Percentiles rank a stretch among this genome's conserved stretches.
These are phyloP conservation scores for Elasticomyces elasticus DNA, from an alignment of 495 filamentous ascomycete genomes.

Conservation along the genomic window DNA sequence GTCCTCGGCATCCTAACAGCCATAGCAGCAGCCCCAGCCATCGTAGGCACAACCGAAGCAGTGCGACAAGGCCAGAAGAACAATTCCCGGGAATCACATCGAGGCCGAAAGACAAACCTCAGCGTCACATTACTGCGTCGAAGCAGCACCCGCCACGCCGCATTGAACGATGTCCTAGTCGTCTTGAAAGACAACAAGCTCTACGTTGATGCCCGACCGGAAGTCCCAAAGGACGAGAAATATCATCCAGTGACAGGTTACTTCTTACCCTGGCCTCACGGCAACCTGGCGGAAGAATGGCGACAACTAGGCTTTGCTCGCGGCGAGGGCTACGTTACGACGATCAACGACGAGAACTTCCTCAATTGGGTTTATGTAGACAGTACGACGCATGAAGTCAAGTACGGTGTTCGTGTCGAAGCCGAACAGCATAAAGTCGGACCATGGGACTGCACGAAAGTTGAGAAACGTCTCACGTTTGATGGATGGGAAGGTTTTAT, in stretches of 20 bases:
- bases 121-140: constrained; percentile 25
- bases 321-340: constrained; percentile 28
- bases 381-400: constrained; percentile 26
- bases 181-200: constrained; percentile 28
- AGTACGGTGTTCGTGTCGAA: constrained; percentile 27
- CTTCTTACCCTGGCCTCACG: constrained; percentile 26
- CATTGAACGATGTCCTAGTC: constrained; percentile 26
- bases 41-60: constrained; percentile 30
- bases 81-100: constrained; percentile 29
- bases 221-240: constrained; percentile 10
- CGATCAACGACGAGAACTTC: constrained; percentile 28
- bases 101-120: constrained; percentile 27
- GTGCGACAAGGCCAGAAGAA: constrained; percentile 27
- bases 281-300: constrained; percentile 28
- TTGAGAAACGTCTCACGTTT: constrained; percentile 28
- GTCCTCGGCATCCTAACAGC: constrained; percentile 26
- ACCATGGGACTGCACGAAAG: constrained; percentile 28
- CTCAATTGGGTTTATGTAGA: constrained; percentile 32
- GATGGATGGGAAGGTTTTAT: constrained; percentile 32
- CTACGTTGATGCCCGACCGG: constrained; percentile 25
- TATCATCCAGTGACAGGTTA: constrained; percentile 27
- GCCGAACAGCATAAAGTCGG: constrained; percentile 26
- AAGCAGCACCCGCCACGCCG: constrained; percentile 17
- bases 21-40: constrained; percentile 22
- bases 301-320: constrained; percentile 1